Evolutionary conservation across 2,329 filamentous ascomycete genomes (phyloP).

Genomic region (Penicillium sp.): DNA sequence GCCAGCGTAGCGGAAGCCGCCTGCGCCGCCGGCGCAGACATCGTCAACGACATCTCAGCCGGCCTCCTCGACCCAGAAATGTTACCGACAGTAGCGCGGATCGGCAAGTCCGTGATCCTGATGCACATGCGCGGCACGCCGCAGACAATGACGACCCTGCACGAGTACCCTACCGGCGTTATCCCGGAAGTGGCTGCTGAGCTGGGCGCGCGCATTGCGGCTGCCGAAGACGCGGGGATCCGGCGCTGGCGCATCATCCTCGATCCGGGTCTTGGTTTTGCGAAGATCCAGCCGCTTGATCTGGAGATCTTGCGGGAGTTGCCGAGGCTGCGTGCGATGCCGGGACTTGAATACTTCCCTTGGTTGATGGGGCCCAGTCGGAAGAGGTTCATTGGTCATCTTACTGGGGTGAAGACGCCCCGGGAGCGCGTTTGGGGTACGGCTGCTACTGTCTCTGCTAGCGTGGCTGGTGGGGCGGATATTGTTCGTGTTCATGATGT

Average conservation of each 20-base stretch:
- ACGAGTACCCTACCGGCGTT: slow-evolving; percentile 61
- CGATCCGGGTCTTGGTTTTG: slow-evolving; percentile 89
- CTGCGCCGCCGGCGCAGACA: slow-evolving; percentile 69
- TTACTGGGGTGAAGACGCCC: slow-evolving; percentile 66
- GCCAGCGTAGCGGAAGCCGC: slow-evolving; percentile 70
- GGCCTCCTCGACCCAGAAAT: slow-evolving; percentile 70
- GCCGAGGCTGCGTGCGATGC: slow-evolving; percentile 47
- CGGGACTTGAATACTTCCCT: slow-evolving; percentile 53
- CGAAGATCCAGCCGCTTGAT: slow-evolving; percentile 74
- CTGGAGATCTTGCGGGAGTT: slow-evolving; percentile 65
- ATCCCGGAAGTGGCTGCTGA: slow-evolving; percentile 58
- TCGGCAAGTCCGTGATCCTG: slow-evolving; percentile 69
- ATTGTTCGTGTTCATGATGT: slow-evolving; percentile 90
- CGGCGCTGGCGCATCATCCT: slow-evolving; percentile 89
- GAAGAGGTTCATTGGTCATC: slow-evolving; percentile 76
- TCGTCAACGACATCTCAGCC: slow-evolving; percentile 90
- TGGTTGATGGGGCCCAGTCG: slow-evolving; percentile 86
- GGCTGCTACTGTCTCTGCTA: slow-evolving; percentile 75
- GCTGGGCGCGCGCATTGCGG: slow-evolving; percentile 59
- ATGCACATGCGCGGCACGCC: slow-evolving; percentile 94
- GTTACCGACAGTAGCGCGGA: slow-evolving; percentile 66
- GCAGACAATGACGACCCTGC: slow-evolving; percentile 64
- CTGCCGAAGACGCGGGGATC: slow-evolving; percentile 72
- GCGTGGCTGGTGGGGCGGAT: slow-evolving; percentile 78
- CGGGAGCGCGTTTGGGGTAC: slow-evolving; percentile 72